Conservation (phyloP, 331 rosid species). For the Saraca asoca region DNA sequence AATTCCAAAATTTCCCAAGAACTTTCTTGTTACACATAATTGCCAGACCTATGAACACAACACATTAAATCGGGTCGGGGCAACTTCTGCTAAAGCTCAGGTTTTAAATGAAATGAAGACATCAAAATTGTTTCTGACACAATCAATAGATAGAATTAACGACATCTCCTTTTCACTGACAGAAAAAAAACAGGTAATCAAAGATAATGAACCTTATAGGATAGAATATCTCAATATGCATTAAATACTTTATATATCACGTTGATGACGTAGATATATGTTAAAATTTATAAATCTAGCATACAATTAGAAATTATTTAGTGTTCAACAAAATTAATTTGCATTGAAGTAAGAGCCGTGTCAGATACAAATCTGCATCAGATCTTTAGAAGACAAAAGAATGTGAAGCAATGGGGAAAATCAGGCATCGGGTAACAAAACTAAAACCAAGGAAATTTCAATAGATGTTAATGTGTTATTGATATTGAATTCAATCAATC, state of each 20-base stretch:
- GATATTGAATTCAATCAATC: conserved; percentile 85
- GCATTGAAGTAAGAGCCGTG: conserved; percentile 28
- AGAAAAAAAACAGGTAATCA: background rate
- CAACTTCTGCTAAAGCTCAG: background rate
- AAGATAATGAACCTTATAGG: conserved; percentile 15
- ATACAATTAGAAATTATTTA: conserved; percentile 23
- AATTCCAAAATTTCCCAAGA: conserved; percentile 10
- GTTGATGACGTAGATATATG: background rate
- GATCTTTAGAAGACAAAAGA: conserved; percentile 27
- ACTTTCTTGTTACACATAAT: background rate
- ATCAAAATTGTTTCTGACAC: conserved; percentile 11
- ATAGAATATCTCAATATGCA: conserved; percentile 14
- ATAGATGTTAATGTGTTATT: conserved; percentile 83
- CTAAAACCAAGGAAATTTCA: conserved; percentile 42
- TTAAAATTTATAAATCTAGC: conserved; percentile 16
- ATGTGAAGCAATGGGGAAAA: conserved; percentile 33
- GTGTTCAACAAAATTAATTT: conserved; percentile 36
- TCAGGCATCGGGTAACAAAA: conserved; percentile 32
- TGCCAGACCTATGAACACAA: conserved; percentile 7
- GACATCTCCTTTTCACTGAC: conserved; percentile 13
- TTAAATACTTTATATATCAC: background rate
- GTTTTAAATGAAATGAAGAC: conserved; percentile 26
- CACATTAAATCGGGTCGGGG: background rate
- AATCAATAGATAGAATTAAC: background rate
- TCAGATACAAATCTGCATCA: conserved; percentile 36